phyloP scores from a whole-genome alignment of 345 rosid genomes.

The Brassica nigra region DNA sequence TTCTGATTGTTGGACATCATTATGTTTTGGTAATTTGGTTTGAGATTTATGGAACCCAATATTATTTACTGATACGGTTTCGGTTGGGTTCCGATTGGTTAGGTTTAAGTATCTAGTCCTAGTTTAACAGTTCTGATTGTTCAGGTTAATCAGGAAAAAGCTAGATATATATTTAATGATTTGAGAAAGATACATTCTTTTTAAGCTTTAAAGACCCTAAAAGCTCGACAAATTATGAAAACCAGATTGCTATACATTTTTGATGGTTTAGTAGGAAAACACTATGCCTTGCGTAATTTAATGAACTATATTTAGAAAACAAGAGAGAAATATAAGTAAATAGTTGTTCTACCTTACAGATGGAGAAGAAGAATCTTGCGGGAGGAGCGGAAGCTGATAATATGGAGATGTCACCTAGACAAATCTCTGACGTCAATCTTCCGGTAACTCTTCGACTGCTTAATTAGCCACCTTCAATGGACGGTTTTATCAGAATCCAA shows the following conservation, averaged over 20 bases:
- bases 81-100: conserved; percentile 1
- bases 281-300: background rate
- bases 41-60: background rate
- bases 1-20: background rate
- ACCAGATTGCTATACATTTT: background rate
- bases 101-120: background rate
- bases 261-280: background rate
- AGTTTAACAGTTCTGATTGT: background rate
- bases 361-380: conserved; percentile 8
- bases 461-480: conserved; percentile 14
- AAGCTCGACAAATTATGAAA: background rate
- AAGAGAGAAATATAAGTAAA: background rate
- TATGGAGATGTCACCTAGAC: conserved; percentile 28
- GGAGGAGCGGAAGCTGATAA: conserved; percentile 2
- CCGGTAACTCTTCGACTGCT: conserved; percentile 38
- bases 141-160: background rate
- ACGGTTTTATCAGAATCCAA: conserved; percentile 1
- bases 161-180: background rate
- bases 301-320: background rate
- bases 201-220: background rate
- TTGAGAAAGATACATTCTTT: background rate
- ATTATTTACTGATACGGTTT: background rate
- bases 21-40: background rate
- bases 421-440: conserved; percentile 16
- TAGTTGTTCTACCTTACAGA: conserved; percentile 14